Percentiles rank a stretch among this genome's conserved stretches.
These are phyloP conservation scores for Erysimum cheiri DNA, from an alignment of 441 rosid genomes.

Conservation along the genomic window DNA sequence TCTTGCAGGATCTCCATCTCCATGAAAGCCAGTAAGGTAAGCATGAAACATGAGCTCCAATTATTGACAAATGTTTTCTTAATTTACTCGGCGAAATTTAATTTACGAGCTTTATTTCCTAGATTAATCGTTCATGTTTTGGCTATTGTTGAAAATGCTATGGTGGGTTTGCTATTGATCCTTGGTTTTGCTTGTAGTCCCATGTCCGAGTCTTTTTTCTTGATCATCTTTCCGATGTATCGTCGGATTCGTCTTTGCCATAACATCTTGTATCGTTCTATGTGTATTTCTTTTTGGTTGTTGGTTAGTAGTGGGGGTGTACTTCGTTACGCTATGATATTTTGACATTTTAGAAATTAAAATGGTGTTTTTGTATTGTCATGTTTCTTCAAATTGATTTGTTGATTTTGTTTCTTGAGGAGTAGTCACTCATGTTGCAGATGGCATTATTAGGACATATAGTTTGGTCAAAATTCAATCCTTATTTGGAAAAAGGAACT, in stretches of 20 bases:
- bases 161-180: neutral
- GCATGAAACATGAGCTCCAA: neutral
- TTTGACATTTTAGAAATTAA: neutral
- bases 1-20: too few species aligned
- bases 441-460: slow-evolving; percentile 26
- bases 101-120: neutral
- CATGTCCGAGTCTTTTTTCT: neutral
- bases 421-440: slow-evolving; percentile 30
- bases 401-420: slow-evolving; percentile 7
- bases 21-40: too few species aligned
- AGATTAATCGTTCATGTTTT: neutral
- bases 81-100: neutral
- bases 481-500: slow-evolving; percentile 19
- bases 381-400: slow-evolving; percentile 19
- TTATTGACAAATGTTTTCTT: neutral
- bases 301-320: neutral
- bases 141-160: neutral
- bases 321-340: neutral
- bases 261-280: neutral
- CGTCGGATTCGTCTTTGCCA: neutral
- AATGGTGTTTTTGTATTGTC: neutral
- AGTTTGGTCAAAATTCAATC: slow-evolving; percentile 34
- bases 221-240: neutral
- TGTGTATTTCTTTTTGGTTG: neutral
- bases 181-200: neutral